Conservation (phyloP, 2,329 filamentous ascomycete genomes). For the Chaetomium sp. region DNA sequence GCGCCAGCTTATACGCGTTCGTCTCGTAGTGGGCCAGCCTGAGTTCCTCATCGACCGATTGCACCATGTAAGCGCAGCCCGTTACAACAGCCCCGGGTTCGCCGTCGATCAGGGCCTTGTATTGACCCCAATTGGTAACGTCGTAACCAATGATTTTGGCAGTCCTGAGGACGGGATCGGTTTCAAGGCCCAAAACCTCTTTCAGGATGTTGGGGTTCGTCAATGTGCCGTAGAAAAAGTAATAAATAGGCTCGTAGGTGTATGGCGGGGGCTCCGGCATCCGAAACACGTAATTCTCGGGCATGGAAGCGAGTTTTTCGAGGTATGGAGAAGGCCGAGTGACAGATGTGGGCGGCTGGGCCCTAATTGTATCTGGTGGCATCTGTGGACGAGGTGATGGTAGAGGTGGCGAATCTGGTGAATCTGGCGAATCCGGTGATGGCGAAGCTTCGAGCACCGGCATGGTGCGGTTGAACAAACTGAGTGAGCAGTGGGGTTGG, state of each 20-base stretch:
- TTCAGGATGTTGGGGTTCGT: conserved; percentile 13
- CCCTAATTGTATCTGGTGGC: too few relatives aligned
- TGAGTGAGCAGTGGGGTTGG: too few relatives aligned
- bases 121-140: conserved; percentile 20
- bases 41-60: conserved; percentile 14
- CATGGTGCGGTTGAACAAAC: too few relatives aligned
- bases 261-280: not conserved
- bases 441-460: too few relatives aligned
- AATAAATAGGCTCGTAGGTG: conserved; percentile 3
- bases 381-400: too few relatives aligned
- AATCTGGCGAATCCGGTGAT: too few relatives aligned
- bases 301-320: conserved; percentile 15
- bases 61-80: conserved; percentile 14
- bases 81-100: not conserved
- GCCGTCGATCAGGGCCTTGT: conserved; percentile 20
- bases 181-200: conserved; percentile 6
- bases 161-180: conserved; percentile 2
- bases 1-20: conserved; percentile 11
- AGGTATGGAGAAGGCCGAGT: not conserved
- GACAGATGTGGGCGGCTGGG: too few relatives aligned
- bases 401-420: too few relatives aligned
- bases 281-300: not conserved
- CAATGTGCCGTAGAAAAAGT: conserved; percentile 24
- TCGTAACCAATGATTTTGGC: conserved; percentile 21
- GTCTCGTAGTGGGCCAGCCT: conserved; percentile 23